These are phyloP conservation scores for Pseudogymnoascus sp. DNA, from an alignment of 2,329 filamentous ascomycete species.

Conservation along the genomic window DNA sequence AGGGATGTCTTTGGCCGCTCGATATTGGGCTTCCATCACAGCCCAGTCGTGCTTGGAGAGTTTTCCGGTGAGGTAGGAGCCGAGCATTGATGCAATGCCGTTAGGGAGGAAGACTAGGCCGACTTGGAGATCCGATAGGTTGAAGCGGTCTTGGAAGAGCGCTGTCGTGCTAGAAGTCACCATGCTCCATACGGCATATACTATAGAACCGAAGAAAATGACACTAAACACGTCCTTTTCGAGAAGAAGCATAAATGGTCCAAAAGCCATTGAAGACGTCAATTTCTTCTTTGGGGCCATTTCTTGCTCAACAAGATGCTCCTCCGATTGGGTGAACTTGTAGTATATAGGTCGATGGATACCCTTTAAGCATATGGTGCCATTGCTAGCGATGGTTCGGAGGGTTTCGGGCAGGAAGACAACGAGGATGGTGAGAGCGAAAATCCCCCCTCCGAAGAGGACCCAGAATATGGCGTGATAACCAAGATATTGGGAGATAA, in stretches of 20 bases:
- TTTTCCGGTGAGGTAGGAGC: slow-evolving; percentile 34
- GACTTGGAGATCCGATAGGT: slow-evolving; percentile 33
- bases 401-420: slow-evolving; percentile 37
- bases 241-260: slow-evolving; percentile 35
- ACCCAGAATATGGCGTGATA: slow-evolving; percentile 37
- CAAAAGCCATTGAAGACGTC: slow-evolving; percentile 29
- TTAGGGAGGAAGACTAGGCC: slow-evolving; percentile 37
- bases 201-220: slow-evolving; percentile 37
- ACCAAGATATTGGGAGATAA: slow-evolving; percentile 29
- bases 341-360: slow-evolving; percentile 36
- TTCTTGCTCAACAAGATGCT: slow-evolving; percentile 14
- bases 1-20: slow-evolving; percentile 26
- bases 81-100: slow-evolving; percentile 35
- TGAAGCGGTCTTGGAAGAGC: slow-evolving; percentile 33
- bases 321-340: slow-evolving; percentile 16
- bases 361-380: slow-evolving; percentile 32
- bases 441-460: slow-evolving; percentile 30
- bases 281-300: slow-evolving; percentile 23
- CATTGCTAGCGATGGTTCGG: slow-evolving; percentile 34
- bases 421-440: slow-evolving; percentile 27
- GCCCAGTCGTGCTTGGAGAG: slow-evolving; percentile 36
- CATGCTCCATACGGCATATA: slow-evolving; percentile 44
- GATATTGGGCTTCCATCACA: slow-evolving; percentile 30
- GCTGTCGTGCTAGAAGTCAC: slow-evolving; percentile 38
- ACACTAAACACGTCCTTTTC: slow-evolving; percentile 41